Evolutionary conservation across 805 yeast species (phyloP).

Genomic region (Kregervanrija delftensis): DNA sequence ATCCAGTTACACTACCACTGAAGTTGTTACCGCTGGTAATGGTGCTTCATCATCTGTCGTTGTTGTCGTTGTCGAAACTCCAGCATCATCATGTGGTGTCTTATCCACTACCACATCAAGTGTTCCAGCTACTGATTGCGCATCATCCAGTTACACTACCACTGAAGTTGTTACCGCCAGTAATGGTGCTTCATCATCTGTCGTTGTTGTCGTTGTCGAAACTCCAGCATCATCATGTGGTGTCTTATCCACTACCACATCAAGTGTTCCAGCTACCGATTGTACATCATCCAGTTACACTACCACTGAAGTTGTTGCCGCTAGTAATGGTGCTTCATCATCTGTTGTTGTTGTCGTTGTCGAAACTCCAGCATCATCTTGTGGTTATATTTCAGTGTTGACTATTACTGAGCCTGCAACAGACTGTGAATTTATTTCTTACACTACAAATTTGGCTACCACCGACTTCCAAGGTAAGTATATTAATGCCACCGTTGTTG

Average conservation of each 20-base stretch:
- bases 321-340: constrained; percentile 1
- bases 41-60: background rate
- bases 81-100: background rate
- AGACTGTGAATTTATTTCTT: background rate
- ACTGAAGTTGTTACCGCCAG: background rate
- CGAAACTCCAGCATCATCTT: no score
- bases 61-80: background rate
- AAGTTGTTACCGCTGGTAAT: background rate
- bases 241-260: constrained; percentile 1
- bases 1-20: background rate
- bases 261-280: background rate
- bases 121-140: background rate
- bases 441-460: constrained; percentile 1
- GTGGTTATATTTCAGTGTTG: no score
- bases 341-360: constrained; percentile 4
- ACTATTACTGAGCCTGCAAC: constrained; percentile 2
- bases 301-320: background rate
- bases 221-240: constrained; percentile 3
- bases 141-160: constrained; percentile 1
- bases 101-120: background rate
- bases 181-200: background rate
- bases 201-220: constrained; percentile 1
- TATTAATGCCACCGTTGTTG: constrained; percentile 4
- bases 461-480: constrained; percentile 2
- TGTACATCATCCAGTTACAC: background rate